Conservation (phyloP, 306 rosid species). For the Medicago truncatula region DNA sequence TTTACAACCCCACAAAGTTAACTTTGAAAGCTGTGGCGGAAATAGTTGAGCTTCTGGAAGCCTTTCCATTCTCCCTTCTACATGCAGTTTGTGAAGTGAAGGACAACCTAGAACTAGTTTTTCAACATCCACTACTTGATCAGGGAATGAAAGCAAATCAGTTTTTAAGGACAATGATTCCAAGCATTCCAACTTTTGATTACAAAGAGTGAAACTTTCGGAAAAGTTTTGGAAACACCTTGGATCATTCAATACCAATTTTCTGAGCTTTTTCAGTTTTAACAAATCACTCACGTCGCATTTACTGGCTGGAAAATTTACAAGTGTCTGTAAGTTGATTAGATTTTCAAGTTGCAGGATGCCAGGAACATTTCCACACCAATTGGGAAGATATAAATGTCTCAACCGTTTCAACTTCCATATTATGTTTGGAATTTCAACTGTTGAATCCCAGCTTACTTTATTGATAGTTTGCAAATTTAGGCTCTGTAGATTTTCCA, state of each 20-base stretch:
- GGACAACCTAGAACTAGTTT: constrained; percentile 54
- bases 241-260: constrained; percentile 54
- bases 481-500: constrained; percentile 52
- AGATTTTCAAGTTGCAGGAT: no score
- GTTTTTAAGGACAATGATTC: no score
- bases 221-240: constrained; percentile 45
- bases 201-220: constrained; percentile 35
- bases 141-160: constrained; percentile 2
- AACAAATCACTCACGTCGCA: no score
- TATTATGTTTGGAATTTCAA: constrained; percentile 50
- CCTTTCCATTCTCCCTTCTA: constrained; percentile 39
- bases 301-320: no score
- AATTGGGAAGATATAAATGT: constrained; percentile 60
- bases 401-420: constrained; percentile 51
- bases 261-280: constrained; percentile 47
- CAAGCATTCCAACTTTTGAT: no score
- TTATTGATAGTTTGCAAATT: constrained; percentile 47
- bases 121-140: constrained; percentile 37
- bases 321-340: no score
- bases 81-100: constrained; percentile 41
- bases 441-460: constrained; percentile 39
- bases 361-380: no score
- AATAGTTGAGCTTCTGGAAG: background rate
- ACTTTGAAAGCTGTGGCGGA: constrained; percentile 45
- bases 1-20: constrained; percentile 43